Evolutionary conservation across 129 eudicot species (phyloP), one percentile per base, ranked within the genome.

Genomic region (Artemisia argyi): DNA sequence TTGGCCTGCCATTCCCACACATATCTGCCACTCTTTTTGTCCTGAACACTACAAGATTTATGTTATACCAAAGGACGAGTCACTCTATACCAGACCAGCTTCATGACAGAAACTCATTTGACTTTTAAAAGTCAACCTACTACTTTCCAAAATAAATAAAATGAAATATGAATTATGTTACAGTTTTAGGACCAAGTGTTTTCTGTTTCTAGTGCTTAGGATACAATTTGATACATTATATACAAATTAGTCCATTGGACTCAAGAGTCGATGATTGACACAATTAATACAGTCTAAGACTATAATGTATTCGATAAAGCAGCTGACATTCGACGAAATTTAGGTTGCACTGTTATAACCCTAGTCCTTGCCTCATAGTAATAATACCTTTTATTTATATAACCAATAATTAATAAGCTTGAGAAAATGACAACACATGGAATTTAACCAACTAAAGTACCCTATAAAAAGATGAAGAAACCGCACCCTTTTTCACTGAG

Each of bases 401-500:
- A 44, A 15, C 16, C 46, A 16, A 28, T 64, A 62, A 11, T 54
- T 8, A 7, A 12, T 15, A 4, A 32, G 7, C 65, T 39, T 39
- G 6, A 54, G 11, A 46, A 4, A 30, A 24, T 11, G 59, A 48
- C 16, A 24, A 53, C 11, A 39, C 46, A 7, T 0, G 46, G 2
- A 39, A 39, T 39, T 39, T 39, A 7, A 39, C 46, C 46, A 39
- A 7, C 17, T 1, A 61, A 16, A 42, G 15, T 6, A 52, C 26
- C 47, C 10, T 10, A n/a, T 18, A 20, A 42, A 58, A 62, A 54
- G 30, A 42, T 46, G 14, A 63, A 71, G 56, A 39, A 58, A 50
- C 13, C 66, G 74, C 73, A 87, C 98, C 93, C 78, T 49, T 90
- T 90, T 44, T 86, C 96, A 73, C 22, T 83, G 32, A 94, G 96